Conservation (phyloP, 768 basidiomycete genomes). For the Amanita brunnescens region DNA sequence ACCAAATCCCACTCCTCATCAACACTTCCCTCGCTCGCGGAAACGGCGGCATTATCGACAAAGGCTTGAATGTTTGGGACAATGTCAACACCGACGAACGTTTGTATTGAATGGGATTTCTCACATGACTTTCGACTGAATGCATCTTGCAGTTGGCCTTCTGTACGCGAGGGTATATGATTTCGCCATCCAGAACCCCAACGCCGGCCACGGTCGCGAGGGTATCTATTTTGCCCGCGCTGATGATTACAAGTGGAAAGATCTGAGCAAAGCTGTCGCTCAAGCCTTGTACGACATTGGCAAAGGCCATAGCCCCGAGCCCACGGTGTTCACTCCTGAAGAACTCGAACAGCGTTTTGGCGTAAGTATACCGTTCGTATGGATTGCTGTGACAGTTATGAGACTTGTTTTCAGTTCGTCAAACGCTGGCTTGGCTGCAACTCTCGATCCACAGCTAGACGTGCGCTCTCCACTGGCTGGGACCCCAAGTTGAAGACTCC, state of each 20-base stretch:
- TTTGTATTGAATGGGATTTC: constrained; percentile 15
- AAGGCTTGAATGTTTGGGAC: constrained; percentile 52
- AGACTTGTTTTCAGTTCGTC: constrained; percentile 25
- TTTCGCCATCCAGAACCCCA: constrained; percentile 22
- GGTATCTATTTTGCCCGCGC: constrained; percentile 48
- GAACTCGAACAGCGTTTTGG: constrained; percentile 35
- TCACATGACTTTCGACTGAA: not conserved
- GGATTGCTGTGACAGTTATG: not conserved
- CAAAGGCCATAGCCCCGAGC: constrained; percentile 26
- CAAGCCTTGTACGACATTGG: constrained; percentile 29
- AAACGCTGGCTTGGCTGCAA: constrained; percentile 26
- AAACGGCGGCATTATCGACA: constrained; percentile 46
- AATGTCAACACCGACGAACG: constrained; percentile 47
- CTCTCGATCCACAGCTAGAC: constrained; percentile 29
- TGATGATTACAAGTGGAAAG: constrained; percentile 37
- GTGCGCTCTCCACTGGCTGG: constrained; percentile 36
- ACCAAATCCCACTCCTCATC: constrained; percentile 43
- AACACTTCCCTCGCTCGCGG: constrained; percentile 35
- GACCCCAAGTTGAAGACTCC: constrained; percentile 32
- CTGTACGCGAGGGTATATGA: constrained; percentile 39
- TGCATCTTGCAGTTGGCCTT: constrained; percentile 25
- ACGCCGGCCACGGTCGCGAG: constrained; percentile 35
- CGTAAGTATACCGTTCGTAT: constrained; percentile 12
- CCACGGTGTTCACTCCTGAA: constrained; percentile 36
- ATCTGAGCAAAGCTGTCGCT: constrained; percentile 32